Evolutionary conservation across 306 rosid genomes (phyloP).

Genomic region (Trifolium pratense): DNA sequence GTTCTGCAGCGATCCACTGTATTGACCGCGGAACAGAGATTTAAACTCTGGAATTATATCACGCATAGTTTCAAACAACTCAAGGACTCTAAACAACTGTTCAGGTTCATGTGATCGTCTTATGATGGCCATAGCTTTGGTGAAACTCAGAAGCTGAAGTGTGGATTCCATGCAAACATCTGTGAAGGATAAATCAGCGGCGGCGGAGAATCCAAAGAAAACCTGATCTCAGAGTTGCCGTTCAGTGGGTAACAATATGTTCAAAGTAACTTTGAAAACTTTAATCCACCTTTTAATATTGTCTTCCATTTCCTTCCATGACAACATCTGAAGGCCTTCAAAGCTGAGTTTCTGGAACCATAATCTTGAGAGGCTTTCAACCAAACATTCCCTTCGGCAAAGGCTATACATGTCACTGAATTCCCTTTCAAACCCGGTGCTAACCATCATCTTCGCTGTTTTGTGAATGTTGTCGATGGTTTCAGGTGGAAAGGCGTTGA

Average conservation of each 20-base stretch:
- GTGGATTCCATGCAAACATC: slow-evolving; percentile 83
- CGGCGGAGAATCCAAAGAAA: slow-evolving; percentile 78
- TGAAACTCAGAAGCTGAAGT: slow-evolving; percentile 71
- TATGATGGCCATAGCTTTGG: slow-evolving; percentile 60
- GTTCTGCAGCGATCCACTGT: background rate
- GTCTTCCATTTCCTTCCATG: background rate
- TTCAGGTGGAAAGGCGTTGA: slow-evolving; percentile 62
- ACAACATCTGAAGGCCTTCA: slow-evolving; percentile 19
- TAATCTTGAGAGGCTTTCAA: background rate
- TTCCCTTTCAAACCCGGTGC: slow-evolving; percentile 65
- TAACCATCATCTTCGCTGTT: slow-evolving; percentile 63
- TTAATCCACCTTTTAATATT: slow-evolving; percentile 67
- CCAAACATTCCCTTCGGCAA: background rate
- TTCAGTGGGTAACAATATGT: slow-evolving; percentile 80
- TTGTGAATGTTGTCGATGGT: slow-evolving; percentile 66
- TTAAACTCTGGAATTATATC: slow-evolving; percentile 66
- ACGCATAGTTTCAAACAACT: slow-evolving; percentile 64
- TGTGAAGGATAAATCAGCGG: slow-evolving; percentile 73
- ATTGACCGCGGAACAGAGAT: slow-evolving; percentile 57
- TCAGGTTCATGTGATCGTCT: slow-evolving; percentile 55
- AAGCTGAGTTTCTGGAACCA: background rate
- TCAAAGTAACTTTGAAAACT: slow-evolving; percentile 64
- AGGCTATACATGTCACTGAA: slow-evolving; percentile 59
- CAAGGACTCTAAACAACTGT: slow-evolving; percentile 47
- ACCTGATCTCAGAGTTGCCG: slow-evolving; percentile 72